These are phyloP conservation scores for Pulveroboletus sp. DNA, from an alignment of 768 basidiomycete genomes.

Conservation along the genomic window DNA sequence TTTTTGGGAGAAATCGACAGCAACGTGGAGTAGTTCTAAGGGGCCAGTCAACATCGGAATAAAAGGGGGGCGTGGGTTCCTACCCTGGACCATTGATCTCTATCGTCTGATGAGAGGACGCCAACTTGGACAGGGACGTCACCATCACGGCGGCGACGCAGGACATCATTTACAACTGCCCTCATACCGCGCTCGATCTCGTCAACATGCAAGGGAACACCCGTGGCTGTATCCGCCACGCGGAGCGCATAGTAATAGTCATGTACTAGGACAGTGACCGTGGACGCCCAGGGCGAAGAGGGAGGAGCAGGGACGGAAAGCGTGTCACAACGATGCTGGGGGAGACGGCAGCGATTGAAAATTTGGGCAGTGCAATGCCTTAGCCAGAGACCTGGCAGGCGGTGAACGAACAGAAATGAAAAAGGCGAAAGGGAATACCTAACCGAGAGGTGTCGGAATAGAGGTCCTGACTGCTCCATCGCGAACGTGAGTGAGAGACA, in stretches of 20 bases:
- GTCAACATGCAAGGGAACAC: slow-evolving; percentile 32
- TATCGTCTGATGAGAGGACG: slow-evolving; percentile 70
- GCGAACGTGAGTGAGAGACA: slow-evolving; percentile 5
- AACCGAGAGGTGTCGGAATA: slow-evolving; percentile 69
- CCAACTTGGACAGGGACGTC: slow-evolving; percentile 63
- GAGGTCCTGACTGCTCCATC: slow-evolving; percentile 53
- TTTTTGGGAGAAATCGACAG: slow-evolving; percentile 66
- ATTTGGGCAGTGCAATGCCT: slow-evolving; percentile 51
- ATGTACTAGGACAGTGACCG: slow-evolving; percentile 64
- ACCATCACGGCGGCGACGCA: slow-evolving; percentile 43
- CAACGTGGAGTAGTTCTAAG: slow-evolving; percentile 64
- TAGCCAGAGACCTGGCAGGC: slow-evolving; percentile 55
- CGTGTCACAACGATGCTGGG: slow-evolving; percentile 60
- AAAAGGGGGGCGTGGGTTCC: slow-evolving; percentile 14
- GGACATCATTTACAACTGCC: slow-evolving; percentile 55
- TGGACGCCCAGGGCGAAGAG: slow-evolving; percentile 41
- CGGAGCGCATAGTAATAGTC: slow-evolving; percentile 79
- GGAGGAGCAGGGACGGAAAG: slow-evolving; percentile 44
- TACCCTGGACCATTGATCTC: slow-evolving; percentile 81
- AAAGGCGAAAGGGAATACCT: slow-evolving; percentile 38
- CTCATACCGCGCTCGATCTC: slow-evolving; percentile 46
- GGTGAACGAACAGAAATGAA: not conserved
- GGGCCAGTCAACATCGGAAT: not conserved
- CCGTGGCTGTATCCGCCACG: slow-evolving; percentile 40
- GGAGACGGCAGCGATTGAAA: slow-evolving; percentile 79